Evolutionary conservation across 148 eudicot species (phyloP), one percentile per base, ranked within the genome.

Genomic region (Chenopodium quinoa): DNA sequence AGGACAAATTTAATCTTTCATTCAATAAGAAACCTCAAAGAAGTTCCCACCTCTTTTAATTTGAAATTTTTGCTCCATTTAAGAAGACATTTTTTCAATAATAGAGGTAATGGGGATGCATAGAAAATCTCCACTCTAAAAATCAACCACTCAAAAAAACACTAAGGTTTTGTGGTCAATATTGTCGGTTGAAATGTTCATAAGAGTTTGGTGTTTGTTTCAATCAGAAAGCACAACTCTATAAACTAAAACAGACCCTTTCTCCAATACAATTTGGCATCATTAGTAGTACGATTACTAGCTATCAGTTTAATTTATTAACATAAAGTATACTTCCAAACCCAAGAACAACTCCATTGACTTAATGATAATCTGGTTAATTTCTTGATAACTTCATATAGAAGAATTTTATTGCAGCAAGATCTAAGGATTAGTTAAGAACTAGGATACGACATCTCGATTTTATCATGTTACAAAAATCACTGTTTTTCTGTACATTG

Each of bases 101-200:
- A 7, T 56, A 62, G 22, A 4, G 65, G 65, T 62, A 62, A 62
- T 62, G 65, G 7, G 22, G 22, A 17, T 14, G 17, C 63, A 58
- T 58, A 19, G 23, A 58, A 58, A 52, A 58, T 19, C 63, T 58
- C 73, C 40, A 32, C 19, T 44, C 73, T 71, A 40, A 40, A 40
- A 40, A 40, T 1, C 44, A 40, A 40, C 44, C 44, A 40, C 44
- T 40, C 44, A 40, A 71, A 16, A 19, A 71, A 37, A 32, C 22
- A 37, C 47, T 34, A 48, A 22, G 20, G 0, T 20, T 37, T 4
- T 34, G n/a, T 79, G 76, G 72, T 80, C 78, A 80, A 80, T 25
- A 81, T 47, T 65, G 83, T 81, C 72, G 83, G 78, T 54, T 50
- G n/a, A 31, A 66, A 66, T 73, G 32, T 74, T 65, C 70, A 23